Conservation (phyloP, 345 rosid genomes). For the Alliaria petiolata region DNA sequence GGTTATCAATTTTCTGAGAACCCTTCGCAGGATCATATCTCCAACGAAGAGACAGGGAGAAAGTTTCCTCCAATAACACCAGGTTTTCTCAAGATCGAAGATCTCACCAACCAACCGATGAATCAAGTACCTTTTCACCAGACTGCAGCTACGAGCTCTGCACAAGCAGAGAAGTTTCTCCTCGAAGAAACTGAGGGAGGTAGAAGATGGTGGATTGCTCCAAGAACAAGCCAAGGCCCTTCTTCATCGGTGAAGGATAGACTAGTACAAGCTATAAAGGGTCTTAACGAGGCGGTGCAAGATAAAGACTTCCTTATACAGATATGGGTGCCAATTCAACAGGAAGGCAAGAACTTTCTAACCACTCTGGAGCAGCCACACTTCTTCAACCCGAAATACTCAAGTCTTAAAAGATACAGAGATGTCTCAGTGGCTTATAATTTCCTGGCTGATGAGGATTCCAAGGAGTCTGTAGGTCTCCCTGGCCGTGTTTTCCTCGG, state of each 20-base stretch:
- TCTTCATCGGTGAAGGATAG: slow-evolving; percentile 56
- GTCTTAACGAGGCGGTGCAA: slow-evolving; percentile 51
- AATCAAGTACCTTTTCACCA: slow-evolving; percentile 21
- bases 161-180: slow-evolving; percentile 33
- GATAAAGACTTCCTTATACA: slow-evolving; percentile 71
- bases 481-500: slow-evolving; percentile 86
- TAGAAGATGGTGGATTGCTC: slow-evolving; percentile 67
- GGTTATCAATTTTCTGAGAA: slow-evolving; percentile 33
- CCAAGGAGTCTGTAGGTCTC: slow-evolving; percentile 66
- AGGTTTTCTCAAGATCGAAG: slow-evolving; percentile 26
- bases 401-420: slow-evolving; percentile 67
- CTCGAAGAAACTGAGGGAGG: slow-evolving; percentile 42
- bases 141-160: slow-evolving; percentile 26
- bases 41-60: slow-evolving; percentile 29
- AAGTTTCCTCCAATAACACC: slow-evolving; percentile 24
- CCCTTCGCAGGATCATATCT: slow-evolving; percentile 36
- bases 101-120: slow-evolving; percentile 19
- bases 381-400: slow-evolving; percentile 46
- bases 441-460: slow-evolving; percentile 66
- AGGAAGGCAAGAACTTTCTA: slow-evolving; percentile 61
- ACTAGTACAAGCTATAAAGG: slow-evolving; percentile 48
- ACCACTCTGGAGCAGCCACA: slow-evolving; percentile 80
- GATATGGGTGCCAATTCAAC: slow-evolving; percentile 79
- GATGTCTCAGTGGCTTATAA: slow-evolving; percentile 58
- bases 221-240: slow-evolving; percentile 36